Evolutionary conservation across 1,284 basidiomycete species (phyloP).

Genomic region (Lignosus rhinocerotis): DNA sequence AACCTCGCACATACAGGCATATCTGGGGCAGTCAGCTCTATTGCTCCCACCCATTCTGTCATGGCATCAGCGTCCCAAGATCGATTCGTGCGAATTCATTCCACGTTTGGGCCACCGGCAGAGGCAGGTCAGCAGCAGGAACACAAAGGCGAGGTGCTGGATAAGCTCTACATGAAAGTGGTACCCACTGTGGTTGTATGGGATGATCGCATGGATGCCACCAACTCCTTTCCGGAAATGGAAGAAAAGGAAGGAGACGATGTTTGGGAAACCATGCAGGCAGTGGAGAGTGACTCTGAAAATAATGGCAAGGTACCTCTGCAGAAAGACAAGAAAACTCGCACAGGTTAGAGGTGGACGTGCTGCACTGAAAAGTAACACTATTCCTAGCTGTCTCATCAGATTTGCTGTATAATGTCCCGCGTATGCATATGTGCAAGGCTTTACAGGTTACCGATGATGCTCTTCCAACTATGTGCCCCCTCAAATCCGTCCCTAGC

Average conservation of each 20-base stretch:
- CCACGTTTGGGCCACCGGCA: constrained; percentile 55
- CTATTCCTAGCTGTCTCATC: background rate
- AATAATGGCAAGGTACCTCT: constrained; percentile 17
- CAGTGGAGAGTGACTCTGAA: constrained; percentile 33
- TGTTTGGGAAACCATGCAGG: constrained; percentile 43
- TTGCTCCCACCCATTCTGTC: constrained; percentile 52
- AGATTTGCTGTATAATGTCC: background rate
- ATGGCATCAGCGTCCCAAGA: constrained; percentile 67
- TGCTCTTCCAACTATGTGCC: constrained; percentile 84
- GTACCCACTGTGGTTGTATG: constrained; percentile 63
- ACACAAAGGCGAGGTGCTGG: constrained; percentile 65
- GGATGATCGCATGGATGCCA: constrained; percentile 45
- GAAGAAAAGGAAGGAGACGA: constrained; percentile 49
- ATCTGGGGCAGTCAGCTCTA: constrained; percentile 65
- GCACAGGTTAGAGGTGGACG: constrained; percentile 7
- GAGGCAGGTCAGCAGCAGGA: constrained; percentile 55
- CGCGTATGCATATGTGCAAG: background rate
- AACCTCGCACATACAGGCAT: constrained; percentile 46
- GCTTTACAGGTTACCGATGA: constrained; percentile 54
- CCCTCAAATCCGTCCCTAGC: constrained; percentile 90
- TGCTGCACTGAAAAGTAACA: too few relatives aligned
- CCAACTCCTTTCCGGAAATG: constrained; percentile 41
- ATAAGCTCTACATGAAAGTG: constrained; percentile 69
- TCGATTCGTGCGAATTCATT: constrained; percentile 75
- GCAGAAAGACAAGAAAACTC: constrained; percentile 20